Evolutionary conservation across 352 stramenopile species (phyloP).

Genomic region (Phytophthora hibernalis): DNA sequence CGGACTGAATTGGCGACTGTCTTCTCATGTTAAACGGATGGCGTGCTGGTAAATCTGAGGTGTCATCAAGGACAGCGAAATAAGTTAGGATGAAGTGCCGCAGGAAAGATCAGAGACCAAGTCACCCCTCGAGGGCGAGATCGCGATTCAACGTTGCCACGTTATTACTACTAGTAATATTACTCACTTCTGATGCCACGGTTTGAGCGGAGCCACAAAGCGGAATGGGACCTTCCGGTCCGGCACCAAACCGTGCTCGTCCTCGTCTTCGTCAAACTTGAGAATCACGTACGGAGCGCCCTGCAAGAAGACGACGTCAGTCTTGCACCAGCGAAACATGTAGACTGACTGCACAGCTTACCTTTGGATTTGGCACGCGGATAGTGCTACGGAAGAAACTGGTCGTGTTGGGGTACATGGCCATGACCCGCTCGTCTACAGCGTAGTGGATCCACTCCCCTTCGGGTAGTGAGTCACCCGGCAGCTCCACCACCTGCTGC

Average conservation of each 20-base stretch:
- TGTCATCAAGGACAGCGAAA: slow-evolving; percentile 5
- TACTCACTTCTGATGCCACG: slow-evolving; percentile 59
- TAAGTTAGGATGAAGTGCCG: slow-evolving; percentile 5
- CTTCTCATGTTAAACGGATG: slow-evolving; percentile 21
- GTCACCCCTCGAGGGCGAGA: not conserved
- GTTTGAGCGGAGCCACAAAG: slow-evolving; percentile 92
- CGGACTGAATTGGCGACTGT: too few species aligned
- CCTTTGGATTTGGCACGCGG: slow-evolving; percentile 88
- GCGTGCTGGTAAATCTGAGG: slow-evolving; percentile 37
- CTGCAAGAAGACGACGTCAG: slow-evolving; percentile 32
- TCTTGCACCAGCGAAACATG: not conserved
- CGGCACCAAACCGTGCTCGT: slow-evolving; percentile 91
- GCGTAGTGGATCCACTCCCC: slow-evolving; percentile 84
- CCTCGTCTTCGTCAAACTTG: slow-evolving; percentile 98
- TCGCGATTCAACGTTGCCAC: not conserved
- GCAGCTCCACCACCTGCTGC: slow-evolving; percentile 90
- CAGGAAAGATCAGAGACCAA: not conserved
- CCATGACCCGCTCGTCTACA: slow-evolving; percentile 94
- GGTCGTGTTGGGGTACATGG: slow-evolving; percentile 98
- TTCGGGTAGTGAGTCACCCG: slow-evolving; percentile 68
- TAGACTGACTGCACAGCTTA: slow-evolving; percentile 24
- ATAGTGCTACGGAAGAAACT: slow-evolving; percentile 96
- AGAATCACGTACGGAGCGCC: slow-evolving; percentile 94
- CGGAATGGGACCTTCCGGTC: slow-evolving; percentile 93
- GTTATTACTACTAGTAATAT: too few species aligned